phyloP scores from a whole-genome alignment of 164 flowering plant genomes.

The Stephania japonica region DNA sequence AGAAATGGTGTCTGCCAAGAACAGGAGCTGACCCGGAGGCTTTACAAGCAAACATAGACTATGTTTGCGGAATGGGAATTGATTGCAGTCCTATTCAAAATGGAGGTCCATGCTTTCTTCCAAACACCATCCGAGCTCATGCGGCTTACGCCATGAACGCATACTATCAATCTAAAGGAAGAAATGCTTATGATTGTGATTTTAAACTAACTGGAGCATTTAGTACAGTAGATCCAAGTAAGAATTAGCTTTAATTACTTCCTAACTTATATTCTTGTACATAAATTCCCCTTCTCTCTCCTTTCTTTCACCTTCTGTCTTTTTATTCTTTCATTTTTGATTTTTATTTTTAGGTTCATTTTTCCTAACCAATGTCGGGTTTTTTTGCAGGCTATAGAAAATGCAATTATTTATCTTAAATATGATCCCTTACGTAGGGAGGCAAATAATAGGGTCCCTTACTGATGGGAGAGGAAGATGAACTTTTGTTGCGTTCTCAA shows the following conservation, averaged over 20 bases:
- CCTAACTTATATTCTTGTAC: not conserved
- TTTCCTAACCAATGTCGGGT: not conserved
- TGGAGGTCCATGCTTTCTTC: constrained; percentile 48
- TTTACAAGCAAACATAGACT: constrained; percentile 59
- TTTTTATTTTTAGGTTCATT: not conserved
- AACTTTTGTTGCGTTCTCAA: not conserved
- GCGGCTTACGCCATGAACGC: constrained; percentile 71
- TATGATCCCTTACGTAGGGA: not conserved
- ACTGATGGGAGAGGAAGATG: not conserved
- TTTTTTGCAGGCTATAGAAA: constrained; percentile 45
- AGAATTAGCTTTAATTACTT: not conserved
- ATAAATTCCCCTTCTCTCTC: too few relatives aligned
- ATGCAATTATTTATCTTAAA: constrained; percentile 32
- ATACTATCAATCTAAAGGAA: constrained; percentile 49
- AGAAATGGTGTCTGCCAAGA: constrained; percentile 57
- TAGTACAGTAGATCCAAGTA: constrained; percentile 54
- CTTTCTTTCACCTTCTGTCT: too few relatives aligned
- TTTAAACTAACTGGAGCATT: constrained; percentile 44
- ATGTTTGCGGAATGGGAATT: constrained; percentile 55
- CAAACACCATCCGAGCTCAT: constrained; percentile 51
- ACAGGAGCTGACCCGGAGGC: constrained; percentile 25
- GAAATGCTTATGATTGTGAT: constrained; percentile 42
- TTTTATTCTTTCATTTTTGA: not conserved
- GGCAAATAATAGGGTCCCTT: not conserved
- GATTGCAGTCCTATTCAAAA: constrained; percentile 47